These are phyloP conservation scores for Pseudogymnoascus sp. DNA, from an alignment of 2,329 filamentous ascomycete species.

Conservation along the genomic window DNA sequence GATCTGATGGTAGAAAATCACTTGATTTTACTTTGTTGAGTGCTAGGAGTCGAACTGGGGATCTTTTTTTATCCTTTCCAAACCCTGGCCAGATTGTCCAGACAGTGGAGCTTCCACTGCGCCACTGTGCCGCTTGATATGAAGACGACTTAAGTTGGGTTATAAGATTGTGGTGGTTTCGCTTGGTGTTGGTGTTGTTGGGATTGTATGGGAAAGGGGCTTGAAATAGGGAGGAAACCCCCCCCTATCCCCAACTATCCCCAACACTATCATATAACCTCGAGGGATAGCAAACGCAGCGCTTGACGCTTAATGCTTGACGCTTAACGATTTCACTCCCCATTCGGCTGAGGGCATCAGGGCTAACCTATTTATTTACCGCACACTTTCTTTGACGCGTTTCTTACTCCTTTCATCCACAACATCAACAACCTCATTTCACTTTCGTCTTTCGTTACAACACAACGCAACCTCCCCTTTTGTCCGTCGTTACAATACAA, in stretches of 20 bases:
- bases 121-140: constrained; percentile 1
- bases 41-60: neutral
- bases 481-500: neutral
- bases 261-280: neutral
- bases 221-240: neutral
- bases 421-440: neutral
- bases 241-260: neutral
- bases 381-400: neutral
- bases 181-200: neutral
- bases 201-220: neutral
- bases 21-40: constrained; percentile 2
- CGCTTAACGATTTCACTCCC: neutral
- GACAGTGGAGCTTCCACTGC: neutral
- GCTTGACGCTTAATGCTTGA: too few species aligned
- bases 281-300: neutral
- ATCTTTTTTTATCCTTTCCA: neutral
- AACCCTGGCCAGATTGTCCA: neutral
- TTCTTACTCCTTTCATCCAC: neutral
- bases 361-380: neutral
- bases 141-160: neutral
- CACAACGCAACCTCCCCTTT: neutral
- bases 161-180: neutral
- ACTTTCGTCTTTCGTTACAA: neutral
- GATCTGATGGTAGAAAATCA: constrained; percentile 7
- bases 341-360: neutral